These are phyloP conservation scores for Tricholoma furcatifolium DNA, from an alignment of 768 basidiomycete species.

Conservation along the genomic window DNA sequence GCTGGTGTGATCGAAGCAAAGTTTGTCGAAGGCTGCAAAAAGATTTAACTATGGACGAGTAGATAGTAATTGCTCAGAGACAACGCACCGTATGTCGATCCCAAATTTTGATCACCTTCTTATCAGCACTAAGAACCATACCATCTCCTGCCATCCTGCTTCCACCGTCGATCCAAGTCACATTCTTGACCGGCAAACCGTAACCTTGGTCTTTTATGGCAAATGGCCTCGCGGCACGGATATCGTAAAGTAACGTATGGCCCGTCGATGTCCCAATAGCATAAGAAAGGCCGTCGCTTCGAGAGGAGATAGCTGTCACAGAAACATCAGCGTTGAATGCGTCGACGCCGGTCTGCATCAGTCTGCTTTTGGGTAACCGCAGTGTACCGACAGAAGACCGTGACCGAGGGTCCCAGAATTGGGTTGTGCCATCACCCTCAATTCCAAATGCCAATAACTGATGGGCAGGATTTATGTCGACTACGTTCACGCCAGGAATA, in stretches of 20 bases:
- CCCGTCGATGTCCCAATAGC: conserved; percentile 95
- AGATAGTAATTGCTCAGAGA: background rate
- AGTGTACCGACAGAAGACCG: conserved; percentile 72
- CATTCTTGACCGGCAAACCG: conserved; percentile 81
- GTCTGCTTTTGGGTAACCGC: conserved; percentile 51
- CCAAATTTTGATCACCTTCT: conserved; percentile 98
- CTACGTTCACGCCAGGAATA: conserved; percentile 82
- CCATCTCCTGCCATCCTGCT: conserved; percentile 82
- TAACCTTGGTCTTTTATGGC: conserved; percentile 97
- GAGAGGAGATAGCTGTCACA: conserved; percentile 83
- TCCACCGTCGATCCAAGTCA: conserved; percentile 90
- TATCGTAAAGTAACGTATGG: conserved; percentile 91
- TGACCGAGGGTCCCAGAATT: conserved; percentile 96
- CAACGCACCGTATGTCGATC: conserved; percentile 73
- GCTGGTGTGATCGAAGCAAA: conserved; percentile 92
- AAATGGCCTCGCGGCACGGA: conserved; percentile 80
- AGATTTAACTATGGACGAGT: conserved; percentile 5
- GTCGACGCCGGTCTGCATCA: conserved; percentile 39
- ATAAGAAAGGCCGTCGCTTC: conserved; percentile 87
- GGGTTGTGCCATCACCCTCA: conserved; percentile 83
- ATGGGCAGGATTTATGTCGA: conserved; percentile 93
- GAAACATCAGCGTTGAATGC: conserved; percentile 40
- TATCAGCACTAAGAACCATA: conserved; percentile 89
- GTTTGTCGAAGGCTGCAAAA: conserved; percentile 71
- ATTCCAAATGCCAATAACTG: conserved; percentile 87